Conservation (phyloP, 352 stramenopile species). For the Phytophthora citricola region DNA sequence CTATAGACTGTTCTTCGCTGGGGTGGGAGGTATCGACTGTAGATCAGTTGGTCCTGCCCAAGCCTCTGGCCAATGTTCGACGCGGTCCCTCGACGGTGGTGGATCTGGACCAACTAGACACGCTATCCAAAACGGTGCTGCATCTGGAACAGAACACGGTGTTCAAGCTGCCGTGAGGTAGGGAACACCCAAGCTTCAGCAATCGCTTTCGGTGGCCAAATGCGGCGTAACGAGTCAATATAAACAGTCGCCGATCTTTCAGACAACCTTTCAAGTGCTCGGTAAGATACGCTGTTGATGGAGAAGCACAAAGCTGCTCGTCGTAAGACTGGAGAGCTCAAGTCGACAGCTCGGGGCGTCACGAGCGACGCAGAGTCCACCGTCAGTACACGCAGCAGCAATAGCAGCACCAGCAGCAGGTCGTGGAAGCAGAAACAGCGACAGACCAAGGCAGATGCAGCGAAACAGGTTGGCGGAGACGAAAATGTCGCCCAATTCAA, state of each 20-base stretch:
- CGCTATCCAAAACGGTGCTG: slow-evolving; percentile 68
- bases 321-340: slow-evolving; percentile 22
- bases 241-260: slow-evolving; percentile 33
- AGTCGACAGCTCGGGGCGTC: slow-evolving; percentile 6
- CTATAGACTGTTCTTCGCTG: slow-evolving; percentile 56
- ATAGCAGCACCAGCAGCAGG: slow-evolving; percentile 20
- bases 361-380: slow-evolving; percentile 36
- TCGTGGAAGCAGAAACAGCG: slow-evolving; percentile 32
- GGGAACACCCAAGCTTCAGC: not conserved
- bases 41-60: slow-evolving; percentile 56
- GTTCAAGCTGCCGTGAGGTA: slow-evolving; percentile 56
- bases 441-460: slow-evolving; percentile 9
- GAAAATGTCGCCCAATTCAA: slow-evolving; percentile 4
- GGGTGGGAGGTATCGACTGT: slow-evolving; percentile 50
- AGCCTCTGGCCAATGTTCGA: slow-evolving; percentile 37
- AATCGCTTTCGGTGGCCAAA: not conserved
- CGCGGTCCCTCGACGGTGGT: slow-evolving; percentile 23
- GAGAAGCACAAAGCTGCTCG: slow-evolving; percentile 30
- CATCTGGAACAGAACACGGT: slow-evolving; percentile 79
- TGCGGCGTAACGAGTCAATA: slow-evolving; percentile 18
- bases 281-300: slow-evolving; percentile 23
- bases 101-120: slow-evolving; percentile 70
- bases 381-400: slow-evolving; percentile 36
- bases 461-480: not conserved
- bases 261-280: slow-evolving; percentile 25